phyloP scores from a whole-genome alignment of 164 flowering plant genomes.

The Berberis vulgaris region DNA sequence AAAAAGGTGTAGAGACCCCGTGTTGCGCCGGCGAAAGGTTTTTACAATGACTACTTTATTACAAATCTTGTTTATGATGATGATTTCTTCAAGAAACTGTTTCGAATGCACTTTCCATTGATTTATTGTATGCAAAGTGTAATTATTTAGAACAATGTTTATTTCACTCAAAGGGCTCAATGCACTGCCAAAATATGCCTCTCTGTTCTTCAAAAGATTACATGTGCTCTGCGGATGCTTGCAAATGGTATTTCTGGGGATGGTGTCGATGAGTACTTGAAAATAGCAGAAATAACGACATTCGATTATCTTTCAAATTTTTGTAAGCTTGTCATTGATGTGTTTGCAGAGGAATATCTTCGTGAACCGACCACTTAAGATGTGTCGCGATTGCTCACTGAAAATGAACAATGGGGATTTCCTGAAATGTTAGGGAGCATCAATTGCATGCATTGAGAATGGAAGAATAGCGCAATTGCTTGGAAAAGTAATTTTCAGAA shows the following conservation, averaged over 20 bases:
- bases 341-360: background rate
- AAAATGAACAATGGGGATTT: background rate
- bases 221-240: background rate
- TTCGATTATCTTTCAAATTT: background rate
- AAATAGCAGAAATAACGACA: background rate
- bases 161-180: background rate
- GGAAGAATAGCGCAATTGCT: slow-evolving; percentile 23
- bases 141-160: background rate
- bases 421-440: background rate
- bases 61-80: too few relatives aligned
- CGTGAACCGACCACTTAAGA: background rate
- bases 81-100: too few relatives aligned
- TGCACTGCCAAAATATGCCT: background rate
- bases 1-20: too few relatives aligned
- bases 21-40: too few relatives aligned
- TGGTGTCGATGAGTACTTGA: background rate
- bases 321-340: background rate
- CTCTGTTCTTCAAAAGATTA: background rate
- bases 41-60: too few relatives aligned
- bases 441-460: background rate
- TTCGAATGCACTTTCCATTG: too few relatives aligned
- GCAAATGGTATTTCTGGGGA: background rate
- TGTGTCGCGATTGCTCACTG: background rate
- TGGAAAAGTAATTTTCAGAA: too few relatives aligned
- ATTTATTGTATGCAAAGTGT: background rate